Evolutionary conservation across 768 basidiomycete genomes (phyloP), one percentile per base, ranked within the genome.

Genomic region (Hemileccinum impolitum): DNA sequence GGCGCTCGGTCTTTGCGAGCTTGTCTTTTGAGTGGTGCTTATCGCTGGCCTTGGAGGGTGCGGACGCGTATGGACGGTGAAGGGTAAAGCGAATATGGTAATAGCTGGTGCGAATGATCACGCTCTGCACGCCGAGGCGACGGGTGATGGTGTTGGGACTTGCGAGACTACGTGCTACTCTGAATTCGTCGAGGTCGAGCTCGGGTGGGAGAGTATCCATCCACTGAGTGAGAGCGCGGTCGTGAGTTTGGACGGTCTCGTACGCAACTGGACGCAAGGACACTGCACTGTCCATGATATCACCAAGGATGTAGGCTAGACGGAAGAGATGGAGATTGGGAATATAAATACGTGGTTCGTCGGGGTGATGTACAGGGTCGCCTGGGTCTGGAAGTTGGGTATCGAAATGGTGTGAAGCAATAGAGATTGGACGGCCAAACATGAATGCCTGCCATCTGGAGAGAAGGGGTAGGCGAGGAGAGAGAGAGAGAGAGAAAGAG

Each of bases 21-120:
- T 61, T 53, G 62, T 64, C 60, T 23, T 58, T 52, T 18, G 56
- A 54, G n/a, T 77, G 60, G 14, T 65, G 25, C 47, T 65, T 67
- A 51, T 61, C 63, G 5, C 42, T n/a, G 12, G 3, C 9, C 39
- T 63, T 67, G 21, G 42, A 60, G 57, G 54, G 58, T 14, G 56
- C 41, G 8, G 66, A 60, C 28, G 84, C 84, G 61, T 87, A 89
- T 9, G 90, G 88, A 17, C 90, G 76, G 63, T 92, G 88, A 37
- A 92, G 79, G 25, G 87, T 86, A 63, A 92, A 90, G 41, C 90
- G 87, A 55, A 90, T 87, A 65, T 91, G 87, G 59, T 85, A 80
- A 67, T 82, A 89, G 37, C 85, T 82, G 3, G 82, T 81, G 47
- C 85, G 83, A 51, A 89, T 80, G 60, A 89, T 85, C 36, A 91